Evolutionary conservation across 352 stramenopile genomes (phyloP), one percentile per base, ranked within the genome.

Genomic region (Globisporangium paddicum): DNA sequence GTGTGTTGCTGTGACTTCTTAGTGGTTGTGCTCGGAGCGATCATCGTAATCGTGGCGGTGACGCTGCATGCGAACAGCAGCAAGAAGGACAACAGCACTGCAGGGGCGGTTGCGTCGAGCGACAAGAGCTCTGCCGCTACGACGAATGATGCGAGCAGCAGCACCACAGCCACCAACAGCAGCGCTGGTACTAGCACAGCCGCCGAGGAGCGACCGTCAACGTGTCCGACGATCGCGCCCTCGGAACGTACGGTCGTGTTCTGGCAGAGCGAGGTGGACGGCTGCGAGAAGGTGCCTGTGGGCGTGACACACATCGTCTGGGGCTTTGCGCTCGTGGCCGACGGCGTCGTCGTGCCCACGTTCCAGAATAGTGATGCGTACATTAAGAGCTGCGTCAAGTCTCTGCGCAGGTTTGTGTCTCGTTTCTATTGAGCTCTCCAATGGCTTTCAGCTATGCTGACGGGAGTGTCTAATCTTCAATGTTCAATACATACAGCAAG

Each of bases 301-400:
- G 79, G 83, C 13, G 83, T 93, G 37, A 91, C 83, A 3, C 83
- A 93, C 64, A 69, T 93, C 9, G 67, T 86, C 30, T 90, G 85
- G 47, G 76, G 75, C 53, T 93, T 93, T 40, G 80, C 83, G n/a
- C 69, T 90, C 8, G 77, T 91, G 0, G 62, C 76, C 6, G 63
- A 78, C 30, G 75, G 77, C 2, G 45, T 59, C 18, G 68, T 93
- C 34, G 67, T 77, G 2, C 72, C 79, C 21, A 68, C 75, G 1
- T 87, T 90, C 54, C 81, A 91, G 55, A 75, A 73, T 46, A 77
- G 58, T 14, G 81, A 93, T 52, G 60, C 62, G 9, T 75, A 69
- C 35, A 81, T 93, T 32, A 58, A 64, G 11, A 67, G 67, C 35
- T 93, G 83, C 55, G 79, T 93, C 44, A 30, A 79, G 50, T 60